Evolutionary conservation across 768 basidiomycete species (phyloP).

Genomic region (Holtermannia corniformis): DNA sequence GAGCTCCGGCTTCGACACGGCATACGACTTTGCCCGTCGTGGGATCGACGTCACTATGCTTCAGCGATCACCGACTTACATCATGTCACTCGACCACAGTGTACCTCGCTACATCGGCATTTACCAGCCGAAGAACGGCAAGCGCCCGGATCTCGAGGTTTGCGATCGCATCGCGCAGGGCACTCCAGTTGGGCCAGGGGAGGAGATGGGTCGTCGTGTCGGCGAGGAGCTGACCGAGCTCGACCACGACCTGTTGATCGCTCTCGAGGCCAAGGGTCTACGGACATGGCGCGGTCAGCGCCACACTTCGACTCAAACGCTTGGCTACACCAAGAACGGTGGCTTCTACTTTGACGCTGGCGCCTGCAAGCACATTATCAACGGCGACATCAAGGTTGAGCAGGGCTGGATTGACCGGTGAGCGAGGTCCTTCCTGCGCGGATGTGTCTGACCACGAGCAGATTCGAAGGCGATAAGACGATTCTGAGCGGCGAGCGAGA

Average conservation of each 20-base stretch:
- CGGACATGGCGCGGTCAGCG: slow-evolving; percentile 16
- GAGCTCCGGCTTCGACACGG: slow-evolving; percentile 49
- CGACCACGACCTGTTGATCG: slow-evolving; percentile 9
- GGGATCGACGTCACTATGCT: slow-evolving; percentile 46
- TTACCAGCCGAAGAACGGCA: slow-evolving; percentile 11
- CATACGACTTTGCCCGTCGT: slow-evolving; percentile 46
- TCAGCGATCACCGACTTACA: slow-evolving; percentile 54
- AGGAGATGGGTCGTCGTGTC: slow-evolving; percentile 7
- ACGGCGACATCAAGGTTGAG: slow-evolving; percentile 23
- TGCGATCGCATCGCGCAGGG: slow-evolving; percentile 4
- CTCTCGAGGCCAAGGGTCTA: slow-evolving; percentile 13
- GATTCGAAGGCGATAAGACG: slow-evolving; percentile 17
- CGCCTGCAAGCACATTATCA: slow-evolving; percentile 17
- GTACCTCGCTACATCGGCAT: slow-evolving; percentile 22
- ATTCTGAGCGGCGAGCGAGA: slow-evolving; percentile 12
- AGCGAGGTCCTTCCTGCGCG: background rate
- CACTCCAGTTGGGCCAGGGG: slow-evolving; percentile 10
- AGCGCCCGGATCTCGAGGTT: slow-evolving; percentile 10
- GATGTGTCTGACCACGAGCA: background rate
- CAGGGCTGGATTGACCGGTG: slow-evolving; percentile 13
- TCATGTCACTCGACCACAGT: slow-evolving; percentile 48
- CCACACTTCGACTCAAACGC: slow-evolving; percentile 7
- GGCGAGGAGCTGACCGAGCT: slow-evolving; percentile 1
- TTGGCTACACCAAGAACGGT: slow-evolving; percentile 14
- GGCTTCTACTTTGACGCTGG: slow-evolving; percentile 25